Conservation (phyloP, 305 asterid genomes). For the Andrographis paniculata region DNA sequence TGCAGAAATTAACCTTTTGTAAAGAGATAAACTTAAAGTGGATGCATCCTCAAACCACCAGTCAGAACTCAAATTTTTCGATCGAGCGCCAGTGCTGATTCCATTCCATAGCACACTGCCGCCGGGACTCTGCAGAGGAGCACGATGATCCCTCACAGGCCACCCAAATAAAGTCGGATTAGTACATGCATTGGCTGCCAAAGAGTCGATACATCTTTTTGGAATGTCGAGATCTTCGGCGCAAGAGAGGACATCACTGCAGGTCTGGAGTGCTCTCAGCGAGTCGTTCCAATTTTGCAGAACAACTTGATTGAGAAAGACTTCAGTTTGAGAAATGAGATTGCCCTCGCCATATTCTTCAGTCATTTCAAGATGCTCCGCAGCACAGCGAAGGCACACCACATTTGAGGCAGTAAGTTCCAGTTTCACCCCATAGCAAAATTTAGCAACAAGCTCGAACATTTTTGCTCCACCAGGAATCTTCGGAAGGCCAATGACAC, state of each 20-base stretch:
- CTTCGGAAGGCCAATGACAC: conserved; percentile 43
- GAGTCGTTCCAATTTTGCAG: conserved; percentile 82
- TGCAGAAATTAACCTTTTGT: conserved; percentile 60
- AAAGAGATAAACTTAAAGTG: conserved; percentile 54
- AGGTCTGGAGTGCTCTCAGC: conserved; percentile 69
- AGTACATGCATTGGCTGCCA: conserved; percentile 72
- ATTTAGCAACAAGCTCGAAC: conserved; percentile 85
- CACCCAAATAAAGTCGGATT: conserved; percentile 90
- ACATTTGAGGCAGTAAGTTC: conserved; percentile 90
- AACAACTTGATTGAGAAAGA: conserved; percentile 74
- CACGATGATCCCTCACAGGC: conserved; percentile 85
- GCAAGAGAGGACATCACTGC: conserved; percentile 56
- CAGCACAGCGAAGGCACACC: conserved; percentile 75
- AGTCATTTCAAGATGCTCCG: conserved; percentile 85
- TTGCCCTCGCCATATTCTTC: conserved; percentile 91
- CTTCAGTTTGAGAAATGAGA: conserved; percentile 68
- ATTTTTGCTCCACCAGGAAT: conserved; percentile 88
- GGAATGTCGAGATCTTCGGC: conserved; percentile 72
- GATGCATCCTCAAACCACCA: conserved; percentile 99
- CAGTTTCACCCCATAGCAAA: conserved; percentile 87
- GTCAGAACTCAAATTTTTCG: conserved; percentile 53
- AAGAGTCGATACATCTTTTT: conserved; percentile 65
- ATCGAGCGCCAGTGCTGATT: conserved; percentile 96
- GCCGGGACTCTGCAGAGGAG: conserved; percentile 97
- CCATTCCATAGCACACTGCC: conserved; percentile 97